Percentiles rank a stretch among this genome's conserved stretches.
Evolutionary conservation across 768 basidiomycete species (phyloP).

Genomic region (Antrodiella citrinella): DNA sequence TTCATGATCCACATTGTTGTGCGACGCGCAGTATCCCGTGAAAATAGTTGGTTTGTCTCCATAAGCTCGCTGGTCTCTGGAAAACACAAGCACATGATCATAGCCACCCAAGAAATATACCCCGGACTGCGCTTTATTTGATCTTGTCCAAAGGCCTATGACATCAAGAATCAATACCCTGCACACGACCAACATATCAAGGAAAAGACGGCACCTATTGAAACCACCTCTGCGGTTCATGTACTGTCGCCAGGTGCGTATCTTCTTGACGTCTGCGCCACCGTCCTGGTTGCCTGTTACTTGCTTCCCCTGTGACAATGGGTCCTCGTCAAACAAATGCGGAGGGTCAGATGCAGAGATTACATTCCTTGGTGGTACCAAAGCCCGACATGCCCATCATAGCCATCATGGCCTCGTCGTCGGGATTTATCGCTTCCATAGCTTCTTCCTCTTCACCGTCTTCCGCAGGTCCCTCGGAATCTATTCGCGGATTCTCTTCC

Average conservation of each 20-base stretch:
- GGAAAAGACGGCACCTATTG: conserved; percentile 52
- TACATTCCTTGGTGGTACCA: conserved; percentile 77
- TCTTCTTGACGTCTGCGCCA: conserved; percentile 60
- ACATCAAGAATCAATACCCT: conserved; percentile 14
- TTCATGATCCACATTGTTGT: conserved; percentile 7
- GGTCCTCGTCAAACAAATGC: neutral
- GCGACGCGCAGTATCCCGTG: neutral
- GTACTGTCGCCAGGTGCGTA: conserved; percentile 92
- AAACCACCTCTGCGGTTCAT: conserved; percentile 94
- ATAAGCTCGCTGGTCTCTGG: neutral
- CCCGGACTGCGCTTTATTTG: conserved; percentile 41
- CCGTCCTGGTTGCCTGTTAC: conserved; percentile 83
- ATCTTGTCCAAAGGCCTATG: conserved; percentile 89
- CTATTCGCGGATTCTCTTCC: conserved; percentile 22
- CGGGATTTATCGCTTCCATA: conserved; percentile 50
- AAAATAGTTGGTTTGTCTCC: too few relatives aligned
- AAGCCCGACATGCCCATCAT: conserved; percentile 89
- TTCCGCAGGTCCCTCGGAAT: conserved; percentile 43
- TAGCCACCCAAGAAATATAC: neutral
- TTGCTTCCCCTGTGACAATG: conserved; percentile 52
- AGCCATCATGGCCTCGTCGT: conserved; percentile 78
- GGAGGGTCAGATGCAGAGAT: neutral
- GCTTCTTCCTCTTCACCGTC: conserved; percentile 41
- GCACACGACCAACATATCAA: neutral
- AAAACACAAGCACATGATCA: neutral